Evolutionary conservation across 768 basidiomycete genomes (phyloP), one percentile per base, ranked within the genome.

Genomic region (Termitomyces eurrhizus): DNA sequence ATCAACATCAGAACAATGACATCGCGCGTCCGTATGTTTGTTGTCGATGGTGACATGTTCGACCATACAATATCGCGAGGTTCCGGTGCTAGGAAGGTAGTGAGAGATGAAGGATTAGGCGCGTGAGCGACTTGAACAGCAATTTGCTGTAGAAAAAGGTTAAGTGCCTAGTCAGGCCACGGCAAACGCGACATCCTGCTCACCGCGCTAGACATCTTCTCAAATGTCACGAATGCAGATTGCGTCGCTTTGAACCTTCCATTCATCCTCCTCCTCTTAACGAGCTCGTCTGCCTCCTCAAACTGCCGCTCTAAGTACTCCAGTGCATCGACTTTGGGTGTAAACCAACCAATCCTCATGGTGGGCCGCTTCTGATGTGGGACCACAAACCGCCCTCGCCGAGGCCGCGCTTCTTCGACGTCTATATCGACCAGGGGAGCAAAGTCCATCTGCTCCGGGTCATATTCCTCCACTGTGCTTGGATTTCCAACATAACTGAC

Each of bases 1-100:
- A 95, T 90, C 35, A 86, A 78, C 14, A 73, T 78, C 24, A 92
- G 73, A 2, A 95, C 92, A 32, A 96, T 69, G 37, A 87, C 59
- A 46, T 93, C 86, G 33, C 97, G 87, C 4, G 85, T 78, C 50
- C 83, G 80, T 18, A 86, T 77, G 37, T 83, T 76, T 16, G 79
- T 68, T 1, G 78, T 76, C 0, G 92, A 83, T 24, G 88, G 84
- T 2, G 87, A 78, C 77, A 98, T 89, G 65, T 94, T 95, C 35
- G 87, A 79, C 97, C 97, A 99, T 21, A 98, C 85, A 58, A 98
- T 92, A 71, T 98, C 96, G 52, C 96, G 85, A 11, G 96, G 95
- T 70, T 98, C 95, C 0, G 96, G 96, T 0, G 96, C 95, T 21
- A 85, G 83, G 60, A 78, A 82, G 12, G 92, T 95, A 36, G 80